A percentile compares a stretch with the other conserved stretches of the same genome.
phyloP scores from a whole-genome alignment of 148 eudicot genomes.

The Vaccinium vitisidaea region DNA sequence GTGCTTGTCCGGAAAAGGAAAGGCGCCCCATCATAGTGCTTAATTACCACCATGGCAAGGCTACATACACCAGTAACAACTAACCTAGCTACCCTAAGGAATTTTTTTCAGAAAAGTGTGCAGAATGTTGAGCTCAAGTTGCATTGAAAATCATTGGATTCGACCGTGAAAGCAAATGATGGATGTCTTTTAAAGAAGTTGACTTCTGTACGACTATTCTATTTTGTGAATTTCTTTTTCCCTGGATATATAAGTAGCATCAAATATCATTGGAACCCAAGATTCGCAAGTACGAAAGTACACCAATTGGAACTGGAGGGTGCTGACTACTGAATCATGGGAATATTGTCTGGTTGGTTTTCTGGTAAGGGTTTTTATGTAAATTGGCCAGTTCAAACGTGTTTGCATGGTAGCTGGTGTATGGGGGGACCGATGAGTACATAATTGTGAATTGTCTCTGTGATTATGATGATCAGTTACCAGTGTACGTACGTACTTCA shows the following conservation, averaged over 20 bases:
- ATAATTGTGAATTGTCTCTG: neutral
- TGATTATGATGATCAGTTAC: neutral
- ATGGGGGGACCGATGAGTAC: neutral
- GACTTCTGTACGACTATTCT: neutral
- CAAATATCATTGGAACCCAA: neutral
- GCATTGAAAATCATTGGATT: neutral
- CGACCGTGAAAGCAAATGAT: no score
- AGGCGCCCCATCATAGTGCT: neutral
- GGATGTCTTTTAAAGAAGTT: no score
- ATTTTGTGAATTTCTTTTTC: neutral
- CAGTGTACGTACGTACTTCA: neutral
- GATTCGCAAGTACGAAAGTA: neutral
- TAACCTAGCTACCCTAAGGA: neutral
- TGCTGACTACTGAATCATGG: neutral
- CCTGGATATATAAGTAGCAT: neutral
- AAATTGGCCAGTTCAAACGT: neutral
- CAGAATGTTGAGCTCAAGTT: neutral
- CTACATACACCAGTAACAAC: neutral
- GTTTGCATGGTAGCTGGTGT: neutral
- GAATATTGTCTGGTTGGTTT: neutral
- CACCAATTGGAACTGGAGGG: neutral
- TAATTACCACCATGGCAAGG: no score
- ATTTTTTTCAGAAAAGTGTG: neutral
- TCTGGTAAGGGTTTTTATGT: conserved; percentile 2
- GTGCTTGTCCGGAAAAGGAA: conserved; percentile 32